These are phyloP conservation scores for Colletotrichum gloeosporioides DNA, from an alignment of 2,329 filamentous ascomycete genomes.

Conservation along the genomic window DNA sequence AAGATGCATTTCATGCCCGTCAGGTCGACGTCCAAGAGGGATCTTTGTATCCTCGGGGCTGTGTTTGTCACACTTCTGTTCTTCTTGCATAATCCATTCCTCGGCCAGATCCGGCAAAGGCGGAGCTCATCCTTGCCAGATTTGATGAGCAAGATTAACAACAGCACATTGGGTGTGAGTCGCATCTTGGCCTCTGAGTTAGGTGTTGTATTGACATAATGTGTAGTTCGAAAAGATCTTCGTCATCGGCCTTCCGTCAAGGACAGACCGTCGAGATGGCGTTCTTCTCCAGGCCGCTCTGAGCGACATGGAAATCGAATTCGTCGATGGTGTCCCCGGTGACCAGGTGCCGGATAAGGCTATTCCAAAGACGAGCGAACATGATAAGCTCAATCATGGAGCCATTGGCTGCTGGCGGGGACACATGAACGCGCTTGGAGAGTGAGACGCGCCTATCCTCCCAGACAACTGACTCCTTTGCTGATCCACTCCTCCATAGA, in stretches of 20 bases:
- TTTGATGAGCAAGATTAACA: background rate
- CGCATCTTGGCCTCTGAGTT: fast-evolving
- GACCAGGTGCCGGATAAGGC: constrained; percentile 41
- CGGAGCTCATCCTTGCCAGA: background rate
- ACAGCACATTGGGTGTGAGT: constrained; percentile 15
- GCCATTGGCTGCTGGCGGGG: constrained; percentile 42
- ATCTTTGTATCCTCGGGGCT: background rate
- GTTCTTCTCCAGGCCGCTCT: constrained; percentile 52
- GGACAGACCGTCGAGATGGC: constrained; percentile 56
- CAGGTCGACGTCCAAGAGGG: constrained; percentile 3
- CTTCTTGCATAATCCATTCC: background rate
- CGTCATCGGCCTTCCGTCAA: constrained; percentile 54
- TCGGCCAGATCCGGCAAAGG: background rate
- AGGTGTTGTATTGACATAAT: background rate
- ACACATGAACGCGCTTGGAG: constrained; percentile 42
- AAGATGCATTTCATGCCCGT: constrained; percentile 1
- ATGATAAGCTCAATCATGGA: constrained; percentile 30
- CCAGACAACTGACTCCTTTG: background rate
- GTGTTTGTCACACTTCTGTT: background rate
- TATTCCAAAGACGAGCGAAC: constrained; percentile 36
- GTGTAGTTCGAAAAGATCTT: constrained; percentile 58
- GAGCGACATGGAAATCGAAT: constrained; percentile 49
- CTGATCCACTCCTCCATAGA: constrained; percentile 22
- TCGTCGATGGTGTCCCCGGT: constrained; percentile 49
- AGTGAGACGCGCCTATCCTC: constrained; percentile 25